A percentile compares a stretch with the other conserved stretches of the same genome.
Evolutionary conservation across 1,139 yeast species (phyloP).

Genomic region (Candida albicans): DNA sequence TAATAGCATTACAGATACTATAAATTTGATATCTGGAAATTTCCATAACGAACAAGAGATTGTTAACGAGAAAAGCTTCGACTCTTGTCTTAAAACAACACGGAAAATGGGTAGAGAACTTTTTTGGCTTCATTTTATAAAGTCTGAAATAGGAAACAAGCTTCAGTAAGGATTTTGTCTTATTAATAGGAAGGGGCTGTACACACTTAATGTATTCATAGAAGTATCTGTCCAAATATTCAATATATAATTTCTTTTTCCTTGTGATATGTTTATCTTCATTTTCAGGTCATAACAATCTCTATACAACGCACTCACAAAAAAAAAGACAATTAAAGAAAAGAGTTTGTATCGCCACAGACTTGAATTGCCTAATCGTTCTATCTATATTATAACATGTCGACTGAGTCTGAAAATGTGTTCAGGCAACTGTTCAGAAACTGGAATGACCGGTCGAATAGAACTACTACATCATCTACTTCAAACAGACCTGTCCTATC

Average conservation of each 20-base stretch:
- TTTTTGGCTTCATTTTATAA: constrained; percentile 52
- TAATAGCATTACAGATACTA: constrained; percentile 66
- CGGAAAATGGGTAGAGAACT: constrained; percentile 75
- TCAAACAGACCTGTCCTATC: constrained; percentile 32
- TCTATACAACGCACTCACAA: neutral
- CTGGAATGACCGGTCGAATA: constrained; percentile 34
- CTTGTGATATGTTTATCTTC: too few species aligned
- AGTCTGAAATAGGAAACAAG: constrained; percentile 31
- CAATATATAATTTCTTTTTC: too few species aligned
- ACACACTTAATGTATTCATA: too few species aligned
- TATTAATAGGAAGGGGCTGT: neutral
- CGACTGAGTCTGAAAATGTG: constrained; percentile 41
- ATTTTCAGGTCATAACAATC: too few species aligned
- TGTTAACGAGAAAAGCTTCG: constrained; percentile 41
- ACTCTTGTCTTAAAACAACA: constrained; percentile 55
- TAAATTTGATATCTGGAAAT: constrained; percentile 57
- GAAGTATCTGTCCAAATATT: too few species aligned
- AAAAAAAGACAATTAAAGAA: neutral
- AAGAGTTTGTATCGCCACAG: neutral
- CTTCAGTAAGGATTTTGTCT: constrained; percentile 18
- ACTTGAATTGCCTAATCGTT: neutral
- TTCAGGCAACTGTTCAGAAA: constrained; percentile 44
- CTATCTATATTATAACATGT: constrained; percentile 3
- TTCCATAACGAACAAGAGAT: constrained; percentile 36
- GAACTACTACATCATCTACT: constrained; percentile 11